Evolutionary conservation across 768 basidiomycete genomes (phyloP).

Genomic region (Mycena chlorophos): DNA sequence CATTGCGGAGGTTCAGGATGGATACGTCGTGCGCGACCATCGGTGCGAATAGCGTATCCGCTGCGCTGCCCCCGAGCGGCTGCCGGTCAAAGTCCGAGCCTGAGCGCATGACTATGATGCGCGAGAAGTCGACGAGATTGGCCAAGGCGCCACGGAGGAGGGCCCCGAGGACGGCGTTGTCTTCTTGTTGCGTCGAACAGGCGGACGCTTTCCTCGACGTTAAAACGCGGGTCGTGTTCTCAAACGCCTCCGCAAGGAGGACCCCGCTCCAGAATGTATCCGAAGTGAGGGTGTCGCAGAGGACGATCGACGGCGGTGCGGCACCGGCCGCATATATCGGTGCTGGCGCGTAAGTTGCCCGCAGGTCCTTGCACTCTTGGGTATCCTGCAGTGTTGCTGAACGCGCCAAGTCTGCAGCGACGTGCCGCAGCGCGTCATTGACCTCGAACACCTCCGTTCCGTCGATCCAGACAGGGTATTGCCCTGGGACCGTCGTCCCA

Average conservation of each 20-base stretch:
- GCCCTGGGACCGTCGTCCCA: constrained; percentile 13
- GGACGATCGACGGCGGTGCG: constrained; percentile 26
- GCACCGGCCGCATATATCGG: constrained; percentile 26
- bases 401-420: constrained; percentile 26
- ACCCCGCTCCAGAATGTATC: constrained; percentile 36
- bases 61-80: constrained; percentile 21
- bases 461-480: constrained; percentile 17
- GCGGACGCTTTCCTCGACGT: constrained; percentile 35
- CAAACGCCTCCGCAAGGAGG: constrained; percentile 35
- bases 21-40: constrained; percentile 35
- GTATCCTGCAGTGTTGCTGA: constrained; percentile 24
- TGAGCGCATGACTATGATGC: constrained; percentile 40
- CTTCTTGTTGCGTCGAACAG: constrained; percentile 40
- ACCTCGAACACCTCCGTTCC: constrained; percentile 40
- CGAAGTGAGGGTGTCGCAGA: constrained; percentile 31
- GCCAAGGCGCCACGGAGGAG: constrained; percentile 36
- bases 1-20: constrained; percentile 37
- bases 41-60: constrained; percentile 30
- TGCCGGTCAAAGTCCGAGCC: constrained; percentile 35
- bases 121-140: constrained; percentile 36
- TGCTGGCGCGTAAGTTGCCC: constrained; percentile 24
- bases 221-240: constrained; percentile 24
- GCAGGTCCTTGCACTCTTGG: constrained; percentile 15
- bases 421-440: constrained; percentile 35
- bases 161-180: constrained; percentile 41